Evolutionary conservation across 2,329 filamentous ascomycete species (phyloP).

Genomic region (Diaporthe ilicicola): DNA sequence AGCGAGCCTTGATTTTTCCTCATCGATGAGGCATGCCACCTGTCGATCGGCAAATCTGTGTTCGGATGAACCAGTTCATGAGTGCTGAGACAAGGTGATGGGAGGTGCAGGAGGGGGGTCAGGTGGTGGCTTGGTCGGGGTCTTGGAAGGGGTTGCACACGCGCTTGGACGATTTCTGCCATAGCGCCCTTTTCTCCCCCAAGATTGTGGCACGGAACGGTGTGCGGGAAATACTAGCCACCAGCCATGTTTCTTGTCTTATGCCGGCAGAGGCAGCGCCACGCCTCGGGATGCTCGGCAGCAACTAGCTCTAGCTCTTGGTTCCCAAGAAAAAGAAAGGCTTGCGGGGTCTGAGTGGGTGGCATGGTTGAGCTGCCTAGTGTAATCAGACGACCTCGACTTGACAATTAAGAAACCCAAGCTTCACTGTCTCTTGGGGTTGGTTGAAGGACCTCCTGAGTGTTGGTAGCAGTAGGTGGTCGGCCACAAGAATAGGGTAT

Average conservation of each 20-base stretch:
- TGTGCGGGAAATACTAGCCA: not conserved
- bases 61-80: slow-evolving; percentile 16
- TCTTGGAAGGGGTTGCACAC: slow-evolving; percentile 11
- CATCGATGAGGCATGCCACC: slow-evolving; percentile 4
- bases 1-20: not conserved
- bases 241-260: slow-evolving; percentile 4
- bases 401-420: not conserved
- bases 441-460: not conserved
- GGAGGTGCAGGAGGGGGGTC: not conserved
- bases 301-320: not conserved
- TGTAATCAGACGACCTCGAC: slow-evolving; percentile 9
- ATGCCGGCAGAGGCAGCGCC: slow-evolving; percentile 18
- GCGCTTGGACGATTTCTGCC: not conserved
- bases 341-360: not conserved
- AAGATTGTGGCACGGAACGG: not conserved
- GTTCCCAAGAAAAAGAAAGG: not conserved
- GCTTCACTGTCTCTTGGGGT: not conserved
- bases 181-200: slow-evolving; percentile 4
- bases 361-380: not conserved
- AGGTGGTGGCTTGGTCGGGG: not conserved
- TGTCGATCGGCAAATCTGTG: slow-evolving; percentile 1
- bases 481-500: not conserved
- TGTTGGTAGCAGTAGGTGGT: too few relatives aligned
- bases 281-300: slow-evolving; percentile 18
- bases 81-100: not conserved